Evolutionary conservation across 2,329 filamentous ascomycete species (phyloP), one percentile per base, ranked within the genome.

Genomic region (Rosellinia necatrix): DNA sequence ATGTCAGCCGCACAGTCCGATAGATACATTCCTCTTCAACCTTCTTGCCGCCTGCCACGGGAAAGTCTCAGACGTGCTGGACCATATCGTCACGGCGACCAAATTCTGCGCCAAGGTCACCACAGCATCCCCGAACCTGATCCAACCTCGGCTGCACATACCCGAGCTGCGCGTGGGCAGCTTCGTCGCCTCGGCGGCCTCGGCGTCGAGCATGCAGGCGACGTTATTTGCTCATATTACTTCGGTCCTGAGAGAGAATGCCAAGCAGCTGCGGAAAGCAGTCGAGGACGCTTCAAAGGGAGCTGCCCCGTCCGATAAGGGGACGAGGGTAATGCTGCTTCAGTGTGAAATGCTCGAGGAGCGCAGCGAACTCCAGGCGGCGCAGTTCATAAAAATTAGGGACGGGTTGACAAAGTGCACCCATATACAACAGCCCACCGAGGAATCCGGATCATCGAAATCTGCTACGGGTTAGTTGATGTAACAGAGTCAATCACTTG

Each of bases 81-180:
- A 72, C 19, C 61, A 60, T 17, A 50, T 78, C 5, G 53, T 72
- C 17, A 61, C 61, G 15, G 68, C 70, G 21, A 66, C 68, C 6
- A 64, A 64, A 9, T 56, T 70, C 9, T 78, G 76, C 56, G 61
- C 64, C 10, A 65, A 66, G 24, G 59, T 71, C 37, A 66, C 68
- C 6, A 42, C 66, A 0, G 65, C 66, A 0, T 60, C 70, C 0
- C 68, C 71, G 0, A 49, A 59, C 4, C 59, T 66, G 10, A 55
- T 64, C 12, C 44, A 49, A 12, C 73, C 70, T 0, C 65, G 66
- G 5, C 67, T 76, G 32, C 68, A 71, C 15, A 68, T 77, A 3
- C 74, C 75, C 0, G 71, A 76, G 42, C 71, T 77, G 12, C 71
- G 71, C 3, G 70, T 78, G 4, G 76, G 76, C 1, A 64, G 47